phyloP scores from a whole-genome alignment of 192 early-diverging fungal species.

The Coemansia sp. region DNA sequence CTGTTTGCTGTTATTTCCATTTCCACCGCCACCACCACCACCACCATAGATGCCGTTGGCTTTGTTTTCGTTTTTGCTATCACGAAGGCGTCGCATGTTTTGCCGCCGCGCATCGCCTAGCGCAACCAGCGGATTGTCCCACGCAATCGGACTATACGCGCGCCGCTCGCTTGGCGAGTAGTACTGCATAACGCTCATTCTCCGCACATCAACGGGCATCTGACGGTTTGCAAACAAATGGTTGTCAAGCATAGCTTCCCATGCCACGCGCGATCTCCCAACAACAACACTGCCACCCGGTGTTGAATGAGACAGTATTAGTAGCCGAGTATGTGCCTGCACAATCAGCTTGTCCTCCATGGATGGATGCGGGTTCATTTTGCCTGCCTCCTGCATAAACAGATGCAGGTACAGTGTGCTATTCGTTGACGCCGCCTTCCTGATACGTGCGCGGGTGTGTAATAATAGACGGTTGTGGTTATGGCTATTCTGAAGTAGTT shows the following conservation, averaged over 20 bases:
- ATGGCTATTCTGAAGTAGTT: not conserved
- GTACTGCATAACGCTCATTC: constrained; percentile 10
- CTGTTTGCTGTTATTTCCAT: too few relatives aligned
- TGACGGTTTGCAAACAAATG: constrained; percentile 6
- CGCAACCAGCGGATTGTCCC: constrained; percentile 11
- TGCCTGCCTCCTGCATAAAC: constrained; percentile 9
- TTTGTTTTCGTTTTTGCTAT: not conserved
- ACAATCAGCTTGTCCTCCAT: constrained; percentile 12
- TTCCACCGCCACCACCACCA: too few relatives aligned
- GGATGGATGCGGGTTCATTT: constrained; percentile 15
- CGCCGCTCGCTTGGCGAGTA: constrained; percentile 14
- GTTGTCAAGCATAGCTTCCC: constrained; percentile 16
- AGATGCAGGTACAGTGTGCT: constrained; percentile 13
- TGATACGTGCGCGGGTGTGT: not conserved
- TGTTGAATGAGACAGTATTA: too few relatives aligned
- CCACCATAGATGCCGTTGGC: too few relatives aligned
- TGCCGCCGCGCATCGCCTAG: not conserved
- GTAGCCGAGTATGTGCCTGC: not conserved
- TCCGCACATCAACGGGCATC: constrained; percentile 3
- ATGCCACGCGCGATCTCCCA: constrained; percentile 5
- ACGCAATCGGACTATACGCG: constrained; percentile 7
- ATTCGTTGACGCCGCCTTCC: not conserved
- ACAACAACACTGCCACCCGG: not conserved
- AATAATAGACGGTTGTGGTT: not conserved
- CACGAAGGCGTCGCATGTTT: too few relatives aligned